phyloP scores from a whole-genome alignment of 2,329 filamentous ascomycete species.

The Xylariaceae sp. region DNA sequence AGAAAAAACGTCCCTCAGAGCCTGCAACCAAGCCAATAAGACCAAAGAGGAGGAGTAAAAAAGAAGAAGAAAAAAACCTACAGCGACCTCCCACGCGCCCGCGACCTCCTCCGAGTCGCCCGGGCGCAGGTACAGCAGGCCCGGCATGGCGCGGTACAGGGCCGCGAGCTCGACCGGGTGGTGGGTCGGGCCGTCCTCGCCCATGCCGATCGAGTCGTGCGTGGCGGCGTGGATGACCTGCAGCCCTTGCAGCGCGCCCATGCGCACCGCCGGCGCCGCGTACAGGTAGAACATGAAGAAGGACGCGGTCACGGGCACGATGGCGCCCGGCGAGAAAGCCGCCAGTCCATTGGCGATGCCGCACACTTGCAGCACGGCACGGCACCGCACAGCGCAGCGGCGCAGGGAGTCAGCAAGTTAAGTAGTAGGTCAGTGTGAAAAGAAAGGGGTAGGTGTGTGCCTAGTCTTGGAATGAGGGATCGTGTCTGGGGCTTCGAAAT shows the following conservation, averaged over 20 bases:
- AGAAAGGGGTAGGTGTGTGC: no score
- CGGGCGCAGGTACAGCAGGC: constrained; percentile 52
- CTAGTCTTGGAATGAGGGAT: not conserved
- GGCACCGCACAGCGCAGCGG: no score
- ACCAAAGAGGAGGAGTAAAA: no score
- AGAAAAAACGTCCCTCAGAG: no score
- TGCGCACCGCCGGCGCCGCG: constrained; percentile 49
- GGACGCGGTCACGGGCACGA: constrained; percentile 49
- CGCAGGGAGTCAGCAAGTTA: no score
- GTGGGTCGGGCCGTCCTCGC: constrained; percentile 55
- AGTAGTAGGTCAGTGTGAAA: no score
- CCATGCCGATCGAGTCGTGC: constrained; percentile 52
- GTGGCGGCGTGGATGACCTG: constrained; percentile 53
- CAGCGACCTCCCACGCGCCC: constrained; percentile 49
- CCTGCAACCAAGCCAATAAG: no score
- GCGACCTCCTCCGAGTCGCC: constrained; percentile 50
- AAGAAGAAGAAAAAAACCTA: no score
- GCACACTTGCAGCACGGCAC: no score
- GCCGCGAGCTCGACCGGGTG: constrained; percentile 51
- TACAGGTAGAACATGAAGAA: constrained; percentile 60
- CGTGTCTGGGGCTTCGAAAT: not conserved
- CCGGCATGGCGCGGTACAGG: constrained; percentile 56
- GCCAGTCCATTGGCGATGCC: constrained; percentile 51
- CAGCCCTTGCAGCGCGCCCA: constrained; percentile 49
- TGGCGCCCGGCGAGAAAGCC: constrained; percentile 45